Conservation (phyloP, 371 early-diverging fungal genomes). For the Astathelohania contejeani region DNA sequence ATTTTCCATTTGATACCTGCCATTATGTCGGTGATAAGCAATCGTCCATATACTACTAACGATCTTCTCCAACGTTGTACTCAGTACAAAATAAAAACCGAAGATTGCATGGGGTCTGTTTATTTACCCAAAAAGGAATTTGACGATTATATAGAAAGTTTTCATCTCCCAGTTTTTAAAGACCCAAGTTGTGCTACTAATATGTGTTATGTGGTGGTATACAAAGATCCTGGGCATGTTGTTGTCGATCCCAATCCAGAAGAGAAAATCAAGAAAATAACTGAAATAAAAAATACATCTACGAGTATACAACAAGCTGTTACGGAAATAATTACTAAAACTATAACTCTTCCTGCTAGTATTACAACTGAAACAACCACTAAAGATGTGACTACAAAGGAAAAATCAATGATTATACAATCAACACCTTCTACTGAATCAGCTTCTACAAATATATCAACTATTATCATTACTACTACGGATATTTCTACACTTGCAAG, state of each 20-base stretch:
- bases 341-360: not conserved
- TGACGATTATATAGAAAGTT: conserved; percentile 34
- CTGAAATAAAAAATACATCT: not conserved
- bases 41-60: too few species aligned
- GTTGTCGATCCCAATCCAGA: not conserved
- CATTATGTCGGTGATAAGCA: too few species aligned
- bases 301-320: not conserved
- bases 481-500: too few species aligned
- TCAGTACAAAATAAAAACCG: conserved; percentile 21
- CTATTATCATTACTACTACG: too few species aligned
- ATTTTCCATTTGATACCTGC: too few species aligned
- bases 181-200: conserved; percentile 23
- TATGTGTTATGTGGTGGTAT: conserved; percentile 25
- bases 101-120: conserved; percentile 32
- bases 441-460: too few species aligned
- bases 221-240: conserved; percentile 5
- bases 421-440: too few species aligned
- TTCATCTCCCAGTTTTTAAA: conserved; percentile 33
- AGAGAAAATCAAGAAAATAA: not conserved
- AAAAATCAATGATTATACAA: too few species aligned
- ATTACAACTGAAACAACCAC: not conserved
- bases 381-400: too few species aligned
- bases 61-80: conserved; percentile 17
- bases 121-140: conserved; percentile 29
- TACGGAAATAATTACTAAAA: not conserved